These are phyloP conservation scores for Seiridium unicorne DNA, from an alignment of 2,329 filamentous ascomycete species.

Conservation along the genomic window DNA sequence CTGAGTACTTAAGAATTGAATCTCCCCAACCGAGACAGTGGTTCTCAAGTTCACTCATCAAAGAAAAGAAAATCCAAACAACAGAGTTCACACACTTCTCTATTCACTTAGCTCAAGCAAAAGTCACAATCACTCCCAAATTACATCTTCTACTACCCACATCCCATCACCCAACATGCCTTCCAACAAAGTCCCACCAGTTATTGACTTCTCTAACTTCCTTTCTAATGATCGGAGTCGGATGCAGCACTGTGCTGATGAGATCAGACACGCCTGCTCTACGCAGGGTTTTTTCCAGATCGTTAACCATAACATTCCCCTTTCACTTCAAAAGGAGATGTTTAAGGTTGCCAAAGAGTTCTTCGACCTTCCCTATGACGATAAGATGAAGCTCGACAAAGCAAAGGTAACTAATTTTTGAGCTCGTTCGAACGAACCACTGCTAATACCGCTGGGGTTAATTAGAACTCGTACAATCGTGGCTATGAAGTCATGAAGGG, in stretches of 20 bases:
- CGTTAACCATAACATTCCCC: not conserved
- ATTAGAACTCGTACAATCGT: not conserved
- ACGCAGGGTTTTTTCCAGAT: slow-evolving; percentile 6
- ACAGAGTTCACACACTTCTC: not conserved
- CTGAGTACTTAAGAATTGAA: too few relatives aligned
- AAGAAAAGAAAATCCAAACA: too few relatives aligned
- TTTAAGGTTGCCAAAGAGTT: not conserved
- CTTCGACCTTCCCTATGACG: not conserved
- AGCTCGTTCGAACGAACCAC: not conserved
- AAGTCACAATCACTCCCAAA: not conserved
- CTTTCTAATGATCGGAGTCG: not conserved
- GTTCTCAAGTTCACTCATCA: too few relatives aligned
- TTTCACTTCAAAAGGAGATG: not conserved
- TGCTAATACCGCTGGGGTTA: not conserved
- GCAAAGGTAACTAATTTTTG: not conserved
- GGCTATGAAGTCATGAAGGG: slow-evolving; percentile 2
- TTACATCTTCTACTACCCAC: not conserved
- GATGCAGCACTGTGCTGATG: not conserved
- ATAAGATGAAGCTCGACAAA: slow-evolving; percentile 5
- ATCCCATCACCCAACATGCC: not conserved
- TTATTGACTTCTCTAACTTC: not conserved
- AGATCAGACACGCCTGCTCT: slow-evolving; percentile 1
- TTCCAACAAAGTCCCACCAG: not conserved
- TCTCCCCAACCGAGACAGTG: too few relatives aligned
- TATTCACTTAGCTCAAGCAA: not conserved